Evolutionary conservation across 2,329 filamentous ascomycete species (phyloP).

Genomic region (Erysiphe pulchra): DNA sequence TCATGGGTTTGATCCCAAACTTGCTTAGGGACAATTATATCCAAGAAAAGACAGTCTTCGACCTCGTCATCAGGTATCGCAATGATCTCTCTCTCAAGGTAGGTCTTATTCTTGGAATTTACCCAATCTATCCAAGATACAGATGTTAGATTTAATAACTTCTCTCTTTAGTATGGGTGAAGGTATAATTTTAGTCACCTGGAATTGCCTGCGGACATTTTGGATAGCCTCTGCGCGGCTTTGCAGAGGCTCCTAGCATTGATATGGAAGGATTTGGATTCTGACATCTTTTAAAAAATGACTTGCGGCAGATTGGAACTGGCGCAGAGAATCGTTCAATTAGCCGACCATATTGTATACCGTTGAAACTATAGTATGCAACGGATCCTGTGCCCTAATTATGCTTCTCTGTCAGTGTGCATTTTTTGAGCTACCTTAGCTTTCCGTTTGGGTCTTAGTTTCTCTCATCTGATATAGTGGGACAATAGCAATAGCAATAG

Average conservation of each 20-base stretch:
- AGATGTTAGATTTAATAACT: neutral
- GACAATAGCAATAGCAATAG: neutral
- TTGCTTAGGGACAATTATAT: conserved; percentile 18
- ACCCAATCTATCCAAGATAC: neutral
- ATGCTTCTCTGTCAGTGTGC: too few species aligned
- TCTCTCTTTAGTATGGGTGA: neutral
- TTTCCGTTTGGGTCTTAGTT: too few species aligned
- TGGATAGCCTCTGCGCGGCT: neutral
- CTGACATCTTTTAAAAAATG: neutral
- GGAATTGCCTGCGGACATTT: neutral
- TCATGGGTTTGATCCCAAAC: conserved; percentile 8
- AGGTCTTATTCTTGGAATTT: neutral
- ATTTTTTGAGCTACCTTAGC: too few species aligned
- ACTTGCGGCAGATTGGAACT: neutral
- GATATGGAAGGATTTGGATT: neutral
- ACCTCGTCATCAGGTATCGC: neutral
- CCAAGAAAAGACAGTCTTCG: conserved; percentile 24
- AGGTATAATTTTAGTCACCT: neutral
- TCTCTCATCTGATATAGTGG: too few species aligned
- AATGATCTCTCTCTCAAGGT: neutral
- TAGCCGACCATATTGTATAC: neutral
- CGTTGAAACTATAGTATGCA: neutral
- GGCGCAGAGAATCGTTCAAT: neutral
- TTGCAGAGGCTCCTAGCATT: neutral
- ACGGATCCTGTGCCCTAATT: neutral